Base-by-base conservation (phyloP, 495 filamentous ascomycete genomes). In the Lasiosphaeria miniovina region DNA sequence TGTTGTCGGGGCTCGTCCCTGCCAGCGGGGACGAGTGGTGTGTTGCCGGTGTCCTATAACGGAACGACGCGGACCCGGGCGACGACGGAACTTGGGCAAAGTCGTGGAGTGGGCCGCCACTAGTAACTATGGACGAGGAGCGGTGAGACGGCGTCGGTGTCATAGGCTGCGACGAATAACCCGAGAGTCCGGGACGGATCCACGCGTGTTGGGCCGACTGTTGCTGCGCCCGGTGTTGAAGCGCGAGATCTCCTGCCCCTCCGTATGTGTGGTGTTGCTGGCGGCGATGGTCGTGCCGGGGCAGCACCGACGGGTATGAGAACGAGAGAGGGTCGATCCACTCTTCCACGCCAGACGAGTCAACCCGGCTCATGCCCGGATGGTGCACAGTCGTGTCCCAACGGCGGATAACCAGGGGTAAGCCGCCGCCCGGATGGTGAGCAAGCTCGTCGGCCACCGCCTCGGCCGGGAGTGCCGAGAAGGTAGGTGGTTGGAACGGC, bases 151-250 rank as follows among this genome's bases (percentile, higher is more conserved):
- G 60, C 57, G 80, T 59, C 36, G 80, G 76, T 0, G 81, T 80
- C 79, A 85, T 83, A 4, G 84, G 82, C 58, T 85, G 82, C n/a
- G 80, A 82, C 36, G 71, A 72, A 62, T 85, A 84, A 15, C 81
- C 82, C 14, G 73, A 61, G 0, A 71, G 69, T 2, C 64, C 63
- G 3, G 46, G 41, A 67, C 61, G 7, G 58, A 60, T 36, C 64
- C 46, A 40, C 33, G 51, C 48, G 43, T 17, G 61, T 14, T 17
- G 33, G 4, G 36, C 34, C 24, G 10, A 12, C 34, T n/a, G 14
- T 3, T n/a, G 52, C 9, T 4, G 7, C 14, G 52, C 11, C 11
- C 4, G 24, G 12, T 15, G 6, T 6, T 6, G 11, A 31, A 36
- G 17, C 41, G 6, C 14, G 35, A 40, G 54, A 46, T 6, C 55